These are phyloP conservation scores for Phoma herbarum DNA, from an alignment of 2,329 filamentous ascomycete species.

Conservation along the genomic window DNA sequence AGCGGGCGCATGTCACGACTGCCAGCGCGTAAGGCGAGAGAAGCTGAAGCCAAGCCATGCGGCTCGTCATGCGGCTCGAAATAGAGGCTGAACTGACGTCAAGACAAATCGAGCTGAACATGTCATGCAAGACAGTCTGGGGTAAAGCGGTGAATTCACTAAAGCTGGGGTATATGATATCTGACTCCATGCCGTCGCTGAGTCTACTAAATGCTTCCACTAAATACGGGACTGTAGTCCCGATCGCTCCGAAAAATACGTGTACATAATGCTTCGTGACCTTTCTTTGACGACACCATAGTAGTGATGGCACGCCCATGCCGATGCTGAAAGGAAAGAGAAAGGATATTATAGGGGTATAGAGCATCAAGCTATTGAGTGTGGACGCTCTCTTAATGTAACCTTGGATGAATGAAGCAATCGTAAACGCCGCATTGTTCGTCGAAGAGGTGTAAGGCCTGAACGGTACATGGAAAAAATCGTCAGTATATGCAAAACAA, in stretches of 20 bases:
- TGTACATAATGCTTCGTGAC: constrained; percentile 21
- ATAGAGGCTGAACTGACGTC: constrained; percentile 9
- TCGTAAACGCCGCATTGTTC: constrained; percentile 47
- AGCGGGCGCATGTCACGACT: background rate
- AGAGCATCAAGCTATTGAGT: constrained; percentile 41
- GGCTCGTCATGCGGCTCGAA: constrained; percentile 13
- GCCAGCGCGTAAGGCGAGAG: background rate
- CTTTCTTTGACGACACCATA: background rate
- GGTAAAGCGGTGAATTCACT: constrained; percentile 1
- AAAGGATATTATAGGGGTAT: constrained; percentile 34
- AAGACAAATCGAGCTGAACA: constrained; percentile 8
- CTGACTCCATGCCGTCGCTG: constrained; percentile 1
- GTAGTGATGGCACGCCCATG: constrained; percentile 3
- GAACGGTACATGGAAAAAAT: constrained; percentile 32
- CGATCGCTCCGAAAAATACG: constrained; percentile 10
- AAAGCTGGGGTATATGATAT: constrained; percentile 10
- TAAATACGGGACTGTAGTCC: constrained; percentile 6
- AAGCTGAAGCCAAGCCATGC: constrained; percentile 9
- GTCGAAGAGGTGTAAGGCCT: constrained; percentile 48
- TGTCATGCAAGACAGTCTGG: background rate
- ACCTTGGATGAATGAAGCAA: constrained; percentile 48
- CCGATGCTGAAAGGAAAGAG: constrained; percentile 4
- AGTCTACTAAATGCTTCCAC: constrained; percentile 7
- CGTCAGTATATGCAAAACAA: constrained; percentile 40
- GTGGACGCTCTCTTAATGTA: constrained; percentile 36